Evolutionary conservation across 176 grass and related monocot species (phyloP), one percentile per base, ranked within the genome.

Genomic region (Elaeis guineensis): DNA sequence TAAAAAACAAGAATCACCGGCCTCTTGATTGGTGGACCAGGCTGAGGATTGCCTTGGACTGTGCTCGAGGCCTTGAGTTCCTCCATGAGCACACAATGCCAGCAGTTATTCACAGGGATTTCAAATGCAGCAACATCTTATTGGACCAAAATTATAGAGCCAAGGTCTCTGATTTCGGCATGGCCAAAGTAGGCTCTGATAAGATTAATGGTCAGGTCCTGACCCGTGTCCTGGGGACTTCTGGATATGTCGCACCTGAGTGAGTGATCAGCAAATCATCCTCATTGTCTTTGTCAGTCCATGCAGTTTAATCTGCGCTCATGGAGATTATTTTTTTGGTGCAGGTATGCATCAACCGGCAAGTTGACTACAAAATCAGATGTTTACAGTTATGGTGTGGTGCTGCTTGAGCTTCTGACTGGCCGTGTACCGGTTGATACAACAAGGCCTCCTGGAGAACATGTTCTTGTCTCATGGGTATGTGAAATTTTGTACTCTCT

Each of bases 361-460:
- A 98, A 78, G 68, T 73, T 98, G 81, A 98, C 94, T 14, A 93
- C 88, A 16, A 98, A 98, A 72, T 98, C 94, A 16, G 88, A 98
- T 74, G 94, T 98, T 56, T 98, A 98, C 69, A 83, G 88, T 66
- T 98, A 89, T 51, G 88, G 94, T 5, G 79, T 98, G 6, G 85
- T 98, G 57, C 84, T 98, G 12, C 85, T 98, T 2, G 82, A 98
- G 79, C 84, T 98, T 61, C 29, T 98, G 49, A 98, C 94, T 17
- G 87, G 88, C 18, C 78, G 94, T 51, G 78, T 81, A 50, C 94
- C 94, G 0, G 84, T 98, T 15, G 87, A 92, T 77, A 83, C 77
- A 35, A 76, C 77, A 60, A 80, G 79, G 14, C 94, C 88, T 65
- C 67, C 73, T 4, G 88, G 94, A 32, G 81, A 98, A 64, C 93